Percentiles rank a stretch among this genome's conserved stretches.
Conservation (phyloP, 176 grass and related monocot genomes). For the Metroxylon sagu region DNA sequence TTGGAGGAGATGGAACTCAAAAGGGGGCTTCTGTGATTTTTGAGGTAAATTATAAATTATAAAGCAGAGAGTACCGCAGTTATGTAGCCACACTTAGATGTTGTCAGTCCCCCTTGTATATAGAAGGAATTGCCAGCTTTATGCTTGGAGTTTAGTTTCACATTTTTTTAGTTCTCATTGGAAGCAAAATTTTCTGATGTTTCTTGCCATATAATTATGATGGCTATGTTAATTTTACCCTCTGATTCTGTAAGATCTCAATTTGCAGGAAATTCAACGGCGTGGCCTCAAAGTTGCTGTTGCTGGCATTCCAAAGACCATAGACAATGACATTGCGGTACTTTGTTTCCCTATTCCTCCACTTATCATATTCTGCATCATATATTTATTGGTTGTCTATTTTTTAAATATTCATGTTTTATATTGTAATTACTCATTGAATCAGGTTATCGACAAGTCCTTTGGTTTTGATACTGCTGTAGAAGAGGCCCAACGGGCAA, state of each 20-base stretch:
- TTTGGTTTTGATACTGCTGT: constrained; percentile 97
- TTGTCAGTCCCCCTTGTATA: too few species aligned
- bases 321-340: constrained; percentile 98
- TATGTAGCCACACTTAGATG: too few species aligned
- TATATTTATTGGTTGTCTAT: neutral
- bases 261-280: constrained; percentile 66
- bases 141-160: too few species aligned
- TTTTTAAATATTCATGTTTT: neutral
- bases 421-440: constrained; percentile 4
- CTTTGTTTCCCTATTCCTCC: constrained; percentile 14
- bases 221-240: too few species aligned
- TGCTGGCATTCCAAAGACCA: constrained; percentile 84
- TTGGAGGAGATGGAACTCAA: constrained; percentile 92
- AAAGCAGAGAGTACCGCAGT: neutral
- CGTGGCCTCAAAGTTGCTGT: constrained; percentile 74
- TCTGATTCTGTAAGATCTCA: too few species aligned
- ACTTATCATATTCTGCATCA: neutral
- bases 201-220: too few species aligned
- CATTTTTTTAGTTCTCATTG: too few species aligned
- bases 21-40: constrained; percentile 82
- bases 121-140: too few species aligned
- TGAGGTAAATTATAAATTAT: constrained; percentile 40
- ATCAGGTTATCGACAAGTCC: constrained; percentile 93
- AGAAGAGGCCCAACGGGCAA: constrained; percentile 90
- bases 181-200: too few species aligned